Base-by-base conservation (phyloP, 257 asterid genomes). In the Solanum chaucha region DNA sequence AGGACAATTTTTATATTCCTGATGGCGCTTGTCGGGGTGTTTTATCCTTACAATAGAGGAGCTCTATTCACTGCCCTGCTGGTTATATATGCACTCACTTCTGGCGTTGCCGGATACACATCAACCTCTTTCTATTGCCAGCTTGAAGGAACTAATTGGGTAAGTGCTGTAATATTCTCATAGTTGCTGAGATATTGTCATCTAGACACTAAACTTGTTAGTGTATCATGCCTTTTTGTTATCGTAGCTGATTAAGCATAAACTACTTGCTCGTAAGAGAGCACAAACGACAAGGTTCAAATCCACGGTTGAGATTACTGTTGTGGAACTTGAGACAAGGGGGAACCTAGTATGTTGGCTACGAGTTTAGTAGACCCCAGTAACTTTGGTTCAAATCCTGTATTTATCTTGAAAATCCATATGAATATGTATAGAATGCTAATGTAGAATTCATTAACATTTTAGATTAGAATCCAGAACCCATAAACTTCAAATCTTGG, bases 91-190 rank as follows among this genome's bases (percentile, higher is more conserved):
- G 96, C 97, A 59, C 90, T 94, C 67, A 92, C 98, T 22, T 92
- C 94, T 59, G 96, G 96, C 26, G 86, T 92, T 86, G 93, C 95
- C 3, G 98, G 97, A 78, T 95, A 92, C 80, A 92, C 93, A 13
- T 91, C 95, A 35, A 89, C 93, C 14, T 90, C 93, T 87, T 95
- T 93, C 90, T 95, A 92, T 90, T 90, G 91, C 90, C 97, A 93
- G 90, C 90, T 94, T 61, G 98, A 93, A 84, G 98, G 98, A 90
- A 74, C 94, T 61, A 93, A 94, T 44, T 94, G 97, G 97, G 97
- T 94, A 89, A 88, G 72, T 89, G 15, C 1, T 48, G 35, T 70
- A 36, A 44, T 70, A 10, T 65, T 38, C 36, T 1, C 61, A 13
- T 24, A 77, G n/a, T 24, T 77, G 22, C 61, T 12, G 14, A 61